Evolutionary conservation across 169 alveolate genomes (phyloP), one percentile per base, ranked within the genome.

Genomic region (Babesia caballi): DNA sequence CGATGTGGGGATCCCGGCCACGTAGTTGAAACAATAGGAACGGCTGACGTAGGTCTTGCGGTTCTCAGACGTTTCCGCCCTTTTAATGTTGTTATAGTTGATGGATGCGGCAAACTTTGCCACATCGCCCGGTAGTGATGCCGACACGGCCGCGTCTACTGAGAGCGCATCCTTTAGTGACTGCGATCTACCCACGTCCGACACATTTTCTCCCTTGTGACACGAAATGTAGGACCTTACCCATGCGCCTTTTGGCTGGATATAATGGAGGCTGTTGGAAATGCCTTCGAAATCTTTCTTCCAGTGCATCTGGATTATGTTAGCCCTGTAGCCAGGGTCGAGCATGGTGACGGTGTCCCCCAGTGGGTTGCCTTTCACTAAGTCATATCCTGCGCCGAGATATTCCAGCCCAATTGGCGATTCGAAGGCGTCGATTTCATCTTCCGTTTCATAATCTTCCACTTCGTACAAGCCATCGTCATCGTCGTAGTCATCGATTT

Each of bases 321-420:
- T 78, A 19, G 86, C 68, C 35, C 77, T 59, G 41, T 60, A 81
- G 12, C 88, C 88, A 19, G 88, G 88, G 33, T 81, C 88, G 6
- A 81, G 50, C 47, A 81, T 21, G 35, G 67, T 81, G 5, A 70
- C 28, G 35, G 65, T 71, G 30, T 71, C 84, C n/a, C 88, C 88
- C 47, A 81, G 33, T 15, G 88, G 88, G 61, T 81, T 81, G 46
- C 88, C 88, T 38, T 69, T 81, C 8, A 81, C 25, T 19, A 81
- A 36, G 25, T 81, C 88, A 61, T 81, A 81, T 0, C 88, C 88
- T 21, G 88, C 84, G 12, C 88, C 88, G 14, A 81, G 72, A 25
- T 81, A 81, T 30, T 81, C 88, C 42, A 53, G 32, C 6, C 66
- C 78, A 50, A 8, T 9, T 4, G 65, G 68, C 8, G 78, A 33